A percentile compares a stretch with the other conserved stretches of the same genome.
These are phyloP conservation scores for Cyclotella sp. DNA, from an alignment of 108 stramenopile species.

Conservation along the genomic window DNA sequence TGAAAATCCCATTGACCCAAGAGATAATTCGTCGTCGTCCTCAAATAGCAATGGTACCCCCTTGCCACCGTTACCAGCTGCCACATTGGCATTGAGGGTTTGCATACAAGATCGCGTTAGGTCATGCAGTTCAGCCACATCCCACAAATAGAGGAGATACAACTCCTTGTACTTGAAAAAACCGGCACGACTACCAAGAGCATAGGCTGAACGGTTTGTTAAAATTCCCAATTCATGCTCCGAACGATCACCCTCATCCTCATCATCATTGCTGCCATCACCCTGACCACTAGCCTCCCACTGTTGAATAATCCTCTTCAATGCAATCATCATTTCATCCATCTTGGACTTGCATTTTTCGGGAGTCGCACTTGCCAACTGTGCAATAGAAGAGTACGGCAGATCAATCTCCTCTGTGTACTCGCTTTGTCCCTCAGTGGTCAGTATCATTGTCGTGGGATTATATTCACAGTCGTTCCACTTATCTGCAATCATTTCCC, in stretches of 20 bases:
- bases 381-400: neutral
- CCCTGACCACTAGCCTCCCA: slow-evolving; percentile 29
- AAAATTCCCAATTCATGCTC: neutral
- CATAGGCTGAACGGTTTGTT: neutral
- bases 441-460: neutral
- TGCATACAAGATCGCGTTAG: no score
- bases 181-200: neutral
- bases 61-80: no score
- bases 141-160: no score
- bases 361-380: slow-evolving; percentile 1
- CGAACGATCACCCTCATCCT: neutral
- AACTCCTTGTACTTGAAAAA: no score
- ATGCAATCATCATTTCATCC: neutral
- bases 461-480: slow-evolving; percentile 9
- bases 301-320: slow-evolving; percentile 4
- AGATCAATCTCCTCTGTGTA: neutral
- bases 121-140: no score
- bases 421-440: neutral
- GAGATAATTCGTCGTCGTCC: neutral
- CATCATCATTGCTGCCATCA: slow-evolving; percentile 10
- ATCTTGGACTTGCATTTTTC: slow-evolving; percentile 21
- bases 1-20: neutral
- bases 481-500: slow-evolving; percentile 10
- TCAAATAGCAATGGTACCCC: no score
- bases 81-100: no score